Conservation (phyloP, 352 stramenopile species). For the Saprolegnia parasitica region DNA sequence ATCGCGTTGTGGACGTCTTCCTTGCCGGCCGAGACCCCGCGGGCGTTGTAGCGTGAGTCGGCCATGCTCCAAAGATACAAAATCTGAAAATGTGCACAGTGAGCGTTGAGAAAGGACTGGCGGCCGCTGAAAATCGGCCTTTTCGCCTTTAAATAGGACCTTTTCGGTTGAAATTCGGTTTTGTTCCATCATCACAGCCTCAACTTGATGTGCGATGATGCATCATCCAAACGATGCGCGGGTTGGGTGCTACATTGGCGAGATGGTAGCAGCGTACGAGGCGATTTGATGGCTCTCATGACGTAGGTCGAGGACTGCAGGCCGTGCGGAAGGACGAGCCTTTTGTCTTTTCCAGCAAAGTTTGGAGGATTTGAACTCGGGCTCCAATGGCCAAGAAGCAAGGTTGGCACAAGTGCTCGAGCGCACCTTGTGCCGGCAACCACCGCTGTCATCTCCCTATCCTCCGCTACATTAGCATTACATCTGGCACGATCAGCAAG, state of each 20-base stretch:
- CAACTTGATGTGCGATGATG: neutral
- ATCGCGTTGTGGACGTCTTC: slow-evolving; percentile 40
- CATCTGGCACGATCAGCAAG: too few species aligned
- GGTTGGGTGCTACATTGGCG: neutral
- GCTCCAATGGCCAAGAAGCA: too few species aligned
- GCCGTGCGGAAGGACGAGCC: too few species aligned
- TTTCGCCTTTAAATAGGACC: neutral
- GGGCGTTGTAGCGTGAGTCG: slow-evolving; percentile 31
- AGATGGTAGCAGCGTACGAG: too few species aligned
- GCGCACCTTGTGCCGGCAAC: too few species aligned
- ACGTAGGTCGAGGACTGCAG: too few species aligned
- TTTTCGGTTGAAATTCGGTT: neutral
- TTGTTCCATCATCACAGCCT: neutral
- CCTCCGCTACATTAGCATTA: too few species aligned
- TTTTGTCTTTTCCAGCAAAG: too few species aligned
- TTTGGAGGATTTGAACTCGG: too few species aligned
- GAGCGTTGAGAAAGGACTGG: neutral
- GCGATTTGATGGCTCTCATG: too few species aligned
- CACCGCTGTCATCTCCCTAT: too few species aligned
- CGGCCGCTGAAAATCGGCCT: neutral
- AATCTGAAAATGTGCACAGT: neutral
- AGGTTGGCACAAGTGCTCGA: too few species aligned
- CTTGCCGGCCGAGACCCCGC: slow-evolving; percentile 37
- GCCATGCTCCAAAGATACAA: slow-evolving; percentile 14
- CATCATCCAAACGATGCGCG: neutral